phyloP scores from a whole-genome alignment of 208 protist genomes.

The Herpetomonas tarakana region DNA sequence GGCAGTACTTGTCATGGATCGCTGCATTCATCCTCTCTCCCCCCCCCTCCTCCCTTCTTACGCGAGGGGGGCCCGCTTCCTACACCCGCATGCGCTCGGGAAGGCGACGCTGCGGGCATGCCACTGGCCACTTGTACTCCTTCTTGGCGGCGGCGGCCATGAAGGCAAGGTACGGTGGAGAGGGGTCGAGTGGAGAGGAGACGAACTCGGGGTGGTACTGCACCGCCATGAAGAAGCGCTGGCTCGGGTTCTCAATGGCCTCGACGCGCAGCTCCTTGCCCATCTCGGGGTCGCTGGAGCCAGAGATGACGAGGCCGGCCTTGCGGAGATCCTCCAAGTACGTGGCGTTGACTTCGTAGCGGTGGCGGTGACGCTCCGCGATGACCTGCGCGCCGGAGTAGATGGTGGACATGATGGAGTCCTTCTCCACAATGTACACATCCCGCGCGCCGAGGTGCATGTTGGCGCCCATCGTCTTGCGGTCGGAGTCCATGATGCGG shows the following conservation, averaged over 20 bases:
- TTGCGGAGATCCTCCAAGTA: constrained; percentile 88
- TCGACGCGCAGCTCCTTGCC: constrained; percentile 92
- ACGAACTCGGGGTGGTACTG: constrained; percentile 99
- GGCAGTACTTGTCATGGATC: too few species aligned
- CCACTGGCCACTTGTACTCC: constrained; percentile 55
- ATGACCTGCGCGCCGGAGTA: constrained; percentile 85
- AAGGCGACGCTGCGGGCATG: constrained; percentile 46
- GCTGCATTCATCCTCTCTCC: too few species aligned
- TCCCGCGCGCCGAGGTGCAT: constrained; percentile 98
- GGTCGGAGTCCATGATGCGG: constrained; percentile 97
- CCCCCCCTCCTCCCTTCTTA: too few species aligned
- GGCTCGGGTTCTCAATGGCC: constrained; percentile 76
- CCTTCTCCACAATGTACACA: constrained; percentile 70
- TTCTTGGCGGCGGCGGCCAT: constrained; percentile 83
- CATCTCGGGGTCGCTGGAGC: constrained; percentile 69
- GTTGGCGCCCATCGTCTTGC: constrained; percentile 95
- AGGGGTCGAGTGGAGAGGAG: constrained; percentile 93
- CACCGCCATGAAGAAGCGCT: constrained; percentile 93
- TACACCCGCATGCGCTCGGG: neutral
- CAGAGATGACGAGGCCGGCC: constrained; percentile 92
- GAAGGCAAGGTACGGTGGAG: constrained; percentile 96
- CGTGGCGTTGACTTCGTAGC: constrained; percentile 97
- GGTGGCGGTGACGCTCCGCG: constrained; percentile 97
- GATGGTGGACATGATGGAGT: constrained; percentile 65
- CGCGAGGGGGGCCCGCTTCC: too few species aligned